Evolutionary conservation across 2,329 filamentous ascomycete genomes (phyloP).

Genomic region (Ramichloridium luteum): DNA sequence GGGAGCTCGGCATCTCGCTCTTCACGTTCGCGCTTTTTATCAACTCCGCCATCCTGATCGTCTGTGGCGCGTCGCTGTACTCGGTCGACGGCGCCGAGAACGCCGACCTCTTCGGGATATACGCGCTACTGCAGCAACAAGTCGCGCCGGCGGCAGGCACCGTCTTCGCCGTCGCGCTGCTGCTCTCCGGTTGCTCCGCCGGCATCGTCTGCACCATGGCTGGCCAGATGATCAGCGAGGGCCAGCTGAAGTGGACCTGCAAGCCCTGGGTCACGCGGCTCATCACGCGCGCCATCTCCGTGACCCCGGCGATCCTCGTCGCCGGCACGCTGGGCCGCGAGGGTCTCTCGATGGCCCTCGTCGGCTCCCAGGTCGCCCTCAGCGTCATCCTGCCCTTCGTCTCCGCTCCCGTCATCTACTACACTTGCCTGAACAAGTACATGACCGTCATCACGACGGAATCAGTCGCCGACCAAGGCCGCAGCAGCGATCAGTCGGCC

Average conservation of each 20-base stretch:
- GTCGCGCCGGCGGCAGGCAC: conserved; percentile 67
- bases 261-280: conserved; percentile 68
- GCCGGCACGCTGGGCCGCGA: conserved; percentile 62
- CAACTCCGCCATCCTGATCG: conserved; percentile 32
- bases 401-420: conserved; percentile 72
- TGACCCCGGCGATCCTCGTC: conserved; percentile 72
- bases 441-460: conserved; percentile 53
- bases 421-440: conserved; percentile 65
- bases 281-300: conserved; percentile 65
- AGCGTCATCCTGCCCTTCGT: conserved; percentile 72
- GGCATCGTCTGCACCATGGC: conserved; percentile 84
- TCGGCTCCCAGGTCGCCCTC: conserved; percentile 64
- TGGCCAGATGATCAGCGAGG: conserved; percentile 80
- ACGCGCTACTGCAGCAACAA: conserved; percentile 54
- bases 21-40: conserved; percentile 34
- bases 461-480: background rate
- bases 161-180: conserved; percentile 69
- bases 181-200: conserved; percentile 68
- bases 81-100: conserved; percentile 43
- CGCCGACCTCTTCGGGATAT: conserved; percentile 75
- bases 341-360: conserved; percentile 60
- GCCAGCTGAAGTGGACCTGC: conserved; percentile 62
- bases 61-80: conserved; percentile 63
- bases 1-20: conserved; percentile 28
- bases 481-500: background rate